phyloP scores from a whole-genome alignment of 1,139 yeast species.

The Kodamaea sp. region DNA sequence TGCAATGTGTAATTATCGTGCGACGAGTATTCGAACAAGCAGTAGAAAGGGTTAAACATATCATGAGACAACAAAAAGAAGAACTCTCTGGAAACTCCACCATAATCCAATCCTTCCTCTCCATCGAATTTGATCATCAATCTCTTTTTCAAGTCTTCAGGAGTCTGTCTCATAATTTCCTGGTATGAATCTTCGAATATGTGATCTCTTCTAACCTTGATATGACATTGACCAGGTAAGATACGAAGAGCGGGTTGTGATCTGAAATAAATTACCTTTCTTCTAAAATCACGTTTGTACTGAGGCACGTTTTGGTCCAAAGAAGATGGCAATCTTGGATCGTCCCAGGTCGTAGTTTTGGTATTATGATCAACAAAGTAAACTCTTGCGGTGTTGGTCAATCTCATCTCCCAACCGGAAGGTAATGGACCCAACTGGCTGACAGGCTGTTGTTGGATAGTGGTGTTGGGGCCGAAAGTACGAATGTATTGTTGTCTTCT shows the following conservation, averaged over 20 bases:
- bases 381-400: slow-evolving; percentile 96
- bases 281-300: slow-evolving; percentile 96
- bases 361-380: slow-evolving; percentile 98
- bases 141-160: slow-evolving; percentile 95
- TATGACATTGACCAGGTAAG: slow-evolving; percentile 97
- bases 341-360: slow-evolving; percentile 99
- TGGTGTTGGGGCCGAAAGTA: slow-evolving; percentile 85
- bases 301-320: slow-evolving; percentile 98
- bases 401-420: slow-evolving; percentile 99
- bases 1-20: slow-evolving; percentile 97
- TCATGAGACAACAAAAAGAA: slow-evolving; percentile 95
- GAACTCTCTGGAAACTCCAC: slow-evolving; percentile 98
- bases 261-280: slow-evolving; percentile 95
- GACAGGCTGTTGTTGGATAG: slow-evolving; percentile 98
- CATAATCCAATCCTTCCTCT: slow-evolving; percentile 98
- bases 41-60: slow-evolving; percentile 97
- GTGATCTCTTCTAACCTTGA: slow-evolving; percentile 94
- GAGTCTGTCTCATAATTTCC: slow-evolving; percentile 98
- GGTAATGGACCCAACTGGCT: slow-evolving; percentile 97
- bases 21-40: slow-evolving; percentile 94
- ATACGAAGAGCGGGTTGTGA: slow-evolving; percentile 98
- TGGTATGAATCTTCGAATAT: slow-evolving; percentile 97
- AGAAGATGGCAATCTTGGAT: slow-evolving; percentile 96
- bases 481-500: slow-evolving; percentile 97
- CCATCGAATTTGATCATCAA: slow-evolving; percentile 98